Base-by-base conservation (phyloP, 805 yeast genomes). In the Ogataea methanolica region DNA sequence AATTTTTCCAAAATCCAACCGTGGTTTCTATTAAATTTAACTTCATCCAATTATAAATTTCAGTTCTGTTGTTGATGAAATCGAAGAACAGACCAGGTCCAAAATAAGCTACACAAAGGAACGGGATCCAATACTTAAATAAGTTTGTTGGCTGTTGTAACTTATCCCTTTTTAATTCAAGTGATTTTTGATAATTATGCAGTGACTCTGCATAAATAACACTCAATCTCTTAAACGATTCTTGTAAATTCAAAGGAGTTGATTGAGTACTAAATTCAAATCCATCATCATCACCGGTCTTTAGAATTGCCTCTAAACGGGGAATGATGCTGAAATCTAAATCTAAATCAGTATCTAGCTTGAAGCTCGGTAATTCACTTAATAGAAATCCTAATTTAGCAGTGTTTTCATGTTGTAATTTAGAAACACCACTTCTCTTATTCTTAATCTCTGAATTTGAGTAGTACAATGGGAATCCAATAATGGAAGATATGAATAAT, bases 1-100 rank as follows among this genome's bases (percentile, higher is more conserved):
- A 92, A 62, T 91, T 89, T 33, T 72, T 66, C 72, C 83, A 77
- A 56, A 91, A 84, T 4, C 92, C 88, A 29, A 61, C 59, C 1
- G 73, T 58, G 0, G 95, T 83, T n/a, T 82, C 87, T 15, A 82
- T 63, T 6, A 88, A 60, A 45, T 85, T 83, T 43, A 71, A 70
- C 43, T 71, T 68, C 39, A 81, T 48, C 83, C 94, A 88, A 1
- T 71, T 60, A 2, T 70, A 51, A 16, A 89, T 78, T 16, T 71
- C 75, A 16, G 67, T 68, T 50, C 86, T 71, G 51, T 82, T 79
- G 2, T 74, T 67, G 58, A 85, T 69, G 2, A 76, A 51, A 46
- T 67, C 67, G 26, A 58, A 41, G 1, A 76, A 54, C 2, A 79
- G 60, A 2, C 73, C 58, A 8, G 94, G 89, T 0, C 86, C 85